phyloP scores from a whole-genome alignment of 225 moss, liverwort and hornwort species.

The Asterella californica region DNA sequence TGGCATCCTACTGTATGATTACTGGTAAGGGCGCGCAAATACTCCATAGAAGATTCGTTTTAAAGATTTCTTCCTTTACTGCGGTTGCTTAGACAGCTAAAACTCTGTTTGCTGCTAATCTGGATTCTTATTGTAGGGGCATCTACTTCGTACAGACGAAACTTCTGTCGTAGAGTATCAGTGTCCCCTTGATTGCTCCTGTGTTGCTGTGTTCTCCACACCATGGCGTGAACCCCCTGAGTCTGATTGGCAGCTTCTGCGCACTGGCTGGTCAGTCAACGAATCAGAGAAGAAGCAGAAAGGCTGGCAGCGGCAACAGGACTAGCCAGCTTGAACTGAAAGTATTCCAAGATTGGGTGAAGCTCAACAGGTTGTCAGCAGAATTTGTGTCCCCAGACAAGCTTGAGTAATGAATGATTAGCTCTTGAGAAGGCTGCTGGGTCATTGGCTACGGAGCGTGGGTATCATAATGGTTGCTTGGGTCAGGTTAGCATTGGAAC shows the following conservation, averaged over 20 bases:
- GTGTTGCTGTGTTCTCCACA: background rate
- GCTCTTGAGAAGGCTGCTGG: background rate
- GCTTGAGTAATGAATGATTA: background rate
- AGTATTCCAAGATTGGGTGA: background rate
- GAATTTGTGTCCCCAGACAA: background rate
- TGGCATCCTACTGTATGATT: background rate
- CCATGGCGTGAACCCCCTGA: background rate
- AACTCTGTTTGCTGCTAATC: no score
- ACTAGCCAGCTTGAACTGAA: background rate
- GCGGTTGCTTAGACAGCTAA: no score
- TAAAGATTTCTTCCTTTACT: background rate
- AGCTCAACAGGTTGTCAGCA: background rate
- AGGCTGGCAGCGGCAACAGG: background rate
- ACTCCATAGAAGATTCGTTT: background rate
- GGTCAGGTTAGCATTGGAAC: background rate
- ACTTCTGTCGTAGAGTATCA: background rate
- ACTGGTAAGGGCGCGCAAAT: constrained; percentile 19
- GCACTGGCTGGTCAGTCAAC: background rate
- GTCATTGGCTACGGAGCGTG: no score
- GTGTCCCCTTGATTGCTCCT: background rate
- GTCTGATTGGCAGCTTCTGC: background rate
- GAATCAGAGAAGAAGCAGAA: background rate
- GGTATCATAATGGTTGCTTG: no score
- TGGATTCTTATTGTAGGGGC: no score
- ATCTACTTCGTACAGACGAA: no score